Evolutionary conservation across 495 filamentous ascomycete species (phyloP), one percentile per base, ranked within the genome.

Genomic region (Friedmanniomyces endolithicus): DNA sequence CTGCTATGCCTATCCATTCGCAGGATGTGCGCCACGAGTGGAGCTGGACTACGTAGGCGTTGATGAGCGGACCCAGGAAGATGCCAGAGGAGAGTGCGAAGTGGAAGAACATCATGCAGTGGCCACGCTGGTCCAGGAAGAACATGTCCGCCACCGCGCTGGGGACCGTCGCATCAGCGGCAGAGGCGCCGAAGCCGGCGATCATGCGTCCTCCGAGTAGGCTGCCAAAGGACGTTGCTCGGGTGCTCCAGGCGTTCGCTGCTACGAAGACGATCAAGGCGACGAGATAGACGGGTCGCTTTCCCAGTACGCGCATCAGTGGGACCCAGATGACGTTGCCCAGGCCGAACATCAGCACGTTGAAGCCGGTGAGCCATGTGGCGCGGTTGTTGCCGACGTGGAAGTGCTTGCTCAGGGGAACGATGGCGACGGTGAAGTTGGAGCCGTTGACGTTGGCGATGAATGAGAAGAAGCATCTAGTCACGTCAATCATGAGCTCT

Each of bases 101-200:
- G 40, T 57, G 55, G 50, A 61, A 61, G 39, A 61, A 56, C 58
- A 61, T 61, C 58, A 62, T 58, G 43, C 48, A 57, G 50, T 58
- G 48, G 11, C 59, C 59, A 12, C 59, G 35, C 49, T 58, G 27
- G 24, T 62, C 50, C 12, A 63, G 12, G 43, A 56, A 63, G 57
- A 57, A 63, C 52, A 63, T 48, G 24, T 63, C 61, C 8, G 48
- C 53, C 6, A 63, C 58, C 6, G 34, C 24, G 29, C 41, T 53
- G 7, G 58, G 61, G 2, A 56, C 61, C 7, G 44, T 50, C 11
- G 57, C 52, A 22, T 63, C 57, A 25, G 53, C 47, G 7, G 57
- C 61, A 1, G 52, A 45, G 11, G 57, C 53, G 22, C 35, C 48
- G 24, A 63, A 48, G 1, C 60, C 60, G 8, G 52, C 29, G 2